Evolutionary conservation across 202 grass and related monocot genomes (phyloP).

Genomic region (Dendrocalamus latiflorus): DNA sequence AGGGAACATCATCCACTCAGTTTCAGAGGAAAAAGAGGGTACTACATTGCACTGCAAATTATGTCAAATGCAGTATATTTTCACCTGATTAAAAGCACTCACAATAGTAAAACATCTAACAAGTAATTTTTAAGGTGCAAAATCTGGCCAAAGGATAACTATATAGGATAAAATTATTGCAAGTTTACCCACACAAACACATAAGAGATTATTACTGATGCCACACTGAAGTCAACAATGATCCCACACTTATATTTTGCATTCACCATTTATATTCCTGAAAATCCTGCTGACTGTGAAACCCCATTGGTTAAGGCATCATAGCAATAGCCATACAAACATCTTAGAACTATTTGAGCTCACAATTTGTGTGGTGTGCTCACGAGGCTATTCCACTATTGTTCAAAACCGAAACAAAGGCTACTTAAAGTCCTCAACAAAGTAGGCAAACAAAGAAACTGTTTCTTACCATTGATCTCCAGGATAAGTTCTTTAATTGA

Average conservation of each 20-base stretch:
- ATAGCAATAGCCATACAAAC: background rate
- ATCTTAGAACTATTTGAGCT: background rate
- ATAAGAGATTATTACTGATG: background rate
- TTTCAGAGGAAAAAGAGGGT: background rate
- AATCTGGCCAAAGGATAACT: background rate
- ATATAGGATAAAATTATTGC: background rate
- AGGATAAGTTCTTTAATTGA: slow-evolving; percentile 22
- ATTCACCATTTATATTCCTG: background rate
- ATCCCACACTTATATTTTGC: background rate
- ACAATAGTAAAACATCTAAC: background rate
- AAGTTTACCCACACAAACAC: background rate
- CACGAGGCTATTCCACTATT: background rate
- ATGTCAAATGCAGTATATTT: background rate
- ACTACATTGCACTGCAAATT: background rate
- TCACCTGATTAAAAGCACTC: background rate
- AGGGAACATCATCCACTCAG: background rate
- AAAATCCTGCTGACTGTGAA: background rate
- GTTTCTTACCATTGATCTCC: slow-evolving; percentile 8
- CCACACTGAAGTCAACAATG: background rate
- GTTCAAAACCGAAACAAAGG: background rate
- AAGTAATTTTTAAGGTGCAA: background rate
- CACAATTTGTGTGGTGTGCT: background rate
- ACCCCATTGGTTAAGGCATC: background rate
- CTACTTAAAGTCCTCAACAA: background rate
- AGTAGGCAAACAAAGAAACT: background rate